Base-by-base conservation (phyloP, 352 stramenopile genomes). In the Phytophthora ohioensis region DNA sequence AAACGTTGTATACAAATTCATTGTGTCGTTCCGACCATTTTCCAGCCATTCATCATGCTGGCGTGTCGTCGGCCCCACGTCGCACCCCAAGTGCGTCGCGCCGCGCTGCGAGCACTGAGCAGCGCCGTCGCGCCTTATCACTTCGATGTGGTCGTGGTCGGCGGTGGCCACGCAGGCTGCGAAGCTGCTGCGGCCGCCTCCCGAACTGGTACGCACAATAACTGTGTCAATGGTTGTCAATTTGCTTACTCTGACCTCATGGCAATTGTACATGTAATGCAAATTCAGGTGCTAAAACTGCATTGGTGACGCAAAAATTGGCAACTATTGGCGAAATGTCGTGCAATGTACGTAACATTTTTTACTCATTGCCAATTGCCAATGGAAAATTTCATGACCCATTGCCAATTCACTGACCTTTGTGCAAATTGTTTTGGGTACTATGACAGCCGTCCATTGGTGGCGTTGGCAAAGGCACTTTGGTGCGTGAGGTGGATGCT, bases 401-500 rank as follows among this genome's bases (percentile, higher is more conserved):
- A 27, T 27, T 27, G 21, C 21, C 21, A 27, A 27, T 27, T 32
- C 34, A 41, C 21, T 54, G 17, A 58, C 32, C 35, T 64, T n/a
- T n/a, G 30, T 64, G 11, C 57, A 41, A 47, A 11, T 43, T 65
- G 58, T 46, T 64, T 9, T 54, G 31, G 6, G 6, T 27, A 27
- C 15, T 54, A 15, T 32, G 11, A 46, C 51, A 97, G 88, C 98
- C 98, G 30, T 98, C 89, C 34, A 99, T 99, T 58, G 98, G 98
- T 38, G 98, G 98, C 7, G 98, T 99, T 10, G 98, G 97, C 34
- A 99, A 99, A 84, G 97, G 97, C 32, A 98, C 99, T 70, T 82
- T 99, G 30, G 98, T 99, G 31, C 87, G 96, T 21, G 98, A 99
- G 74, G 96, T 99, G 54, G 97, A 99, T 80, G 98, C 98, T 13